Percentiles rank a stretch among this genome's conserved stretches.
phyloP scores from a whole-genome alignment of 2,329 filamentous ascomycete species.

The Alternaria sp. region DNA sequence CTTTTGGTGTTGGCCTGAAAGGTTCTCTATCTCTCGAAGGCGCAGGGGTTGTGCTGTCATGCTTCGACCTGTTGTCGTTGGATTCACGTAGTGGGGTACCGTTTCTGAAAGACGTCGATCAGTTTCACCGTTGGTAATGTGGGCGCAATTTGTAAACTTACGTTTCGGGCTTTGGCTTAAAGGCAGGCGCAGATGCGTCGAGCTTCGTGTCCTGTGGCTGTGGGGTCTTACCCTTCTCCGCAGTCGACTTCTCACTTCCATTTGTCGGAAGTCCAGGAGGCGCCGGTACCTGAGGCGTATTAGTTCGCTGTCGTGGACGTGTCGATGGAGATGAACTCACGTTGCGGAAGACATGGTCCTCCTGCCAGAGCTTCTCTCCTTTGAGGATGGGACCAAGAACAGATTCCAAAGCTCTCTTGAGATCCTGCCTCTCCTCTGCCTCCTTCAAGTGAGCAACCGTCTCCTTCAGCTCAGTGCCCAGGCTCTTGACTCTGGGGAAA shows the following conservation, averaged over 20 bases:
- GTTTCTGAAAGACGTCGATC: slow-evolving; percentile 33
- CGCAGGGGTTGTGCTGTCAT: slow-evolving; percentile 15
- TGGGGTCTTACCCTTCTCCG: slow-evolving; percentile 47
- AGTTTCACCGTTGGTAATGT: slow-evolving; percentile 5
- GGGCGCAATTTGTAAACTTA: slow-evolving; percentile 24
- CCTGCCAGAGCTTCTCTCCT: slow-evolving; percentile 71
- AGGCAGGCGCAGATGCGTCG: slow-evolving; percentile 66
- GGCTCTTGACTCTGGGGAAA: slow-evolving; percentile 90
- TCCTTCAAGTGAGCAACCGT: slow-evolving; percentile 67
- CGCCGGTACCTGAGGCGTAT: slow-evolving; percentile 26
- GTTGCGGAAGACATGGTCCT: slow-evolving; percentile 75
- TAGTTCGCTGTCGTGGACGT: slow-evolving; percentile 6
- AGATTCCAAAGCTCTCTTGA: slow-evolving; percentile 75
- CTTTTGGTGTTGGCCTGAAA: slow-evolving; percentile 12
- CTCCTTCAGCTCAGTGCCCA: slow-evolving; percentile 73
- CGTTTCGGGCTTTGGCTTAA: slow-evolving; percentile 60
- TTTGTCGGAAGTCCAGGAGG: slow-evolving; percentile 34
- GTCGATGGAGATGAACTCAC: slow-evolving; percentile 53
- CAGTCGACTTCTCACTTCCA: slow-evolving; percentile 35
- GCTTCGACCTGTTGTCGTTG: slow-evolving; percentile 22
- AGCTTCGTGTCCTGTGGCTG: slow-evolving; percentile 54
- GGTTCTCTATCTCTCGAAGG: slow-evolving; percentile 29
- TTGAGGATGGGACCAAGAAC: slow-evolving; percentile 73
- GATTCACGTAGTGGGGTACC: slow-evolving; percentile 25
- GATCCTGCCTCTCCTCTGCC: slow-evolving; percentile 69